phyloP scores from a whole-genome alignment of 2,329 filamentous ascomycete genomes.

The Hypomyces perniciosus region DNA sequence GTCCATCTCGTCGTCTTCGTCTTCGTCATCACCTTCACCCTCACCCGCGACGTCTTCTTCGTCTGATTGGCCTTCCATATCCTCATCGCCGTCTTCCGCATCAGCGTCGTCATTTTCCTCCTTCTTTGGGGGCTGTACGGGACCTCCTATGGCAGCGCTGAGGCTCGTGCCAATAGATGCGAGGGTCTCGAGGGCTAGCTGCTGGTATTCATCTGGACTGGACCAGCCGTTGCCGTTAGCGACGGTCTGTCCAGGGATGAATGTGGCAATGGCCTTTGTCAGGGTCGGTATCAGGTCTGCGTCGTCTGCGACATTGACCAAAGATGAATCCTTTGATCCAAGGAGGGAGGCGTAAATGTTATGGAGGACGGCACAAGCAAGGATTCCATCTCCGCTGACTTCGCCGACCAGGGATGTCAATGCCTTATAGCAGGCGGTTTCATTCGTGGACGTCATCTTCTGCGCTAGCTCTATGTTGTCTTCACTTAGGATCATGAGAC shows the following conservation, averaged over 20 bases:
- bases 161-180: conserved; percentile 59
- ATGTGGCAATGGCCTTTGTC: conserved; percentile 25
- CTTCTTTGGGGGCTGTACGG: conserved; percentile 24
- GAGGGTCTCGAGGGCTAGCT: conserved; percentile 55
- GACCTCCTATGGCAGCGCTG: conserved; percentile 41
- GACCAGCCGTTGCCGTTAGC: conserved; percentile 32
- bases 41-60: conserved; percentile 32
- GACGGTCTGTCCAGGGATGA: conserved; percentile 21
- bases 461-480: conserved; percentile 51
- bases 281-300: conserved; percentile 32
- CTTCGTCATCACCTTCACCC: conserved; percentile 32
- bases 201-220: conserved; percentile 40
- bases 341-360: conserved; percentile 49
- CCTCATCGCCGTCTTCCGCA: conserved; percentile 30
- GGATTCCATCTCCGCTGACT: conserved; percentile 44
- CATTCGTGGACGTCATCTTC: conserved; percentile 45
- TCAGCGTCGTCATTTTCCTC: conserved; percentile 29
- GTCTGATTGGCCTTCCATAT: conserved; percentile 22
- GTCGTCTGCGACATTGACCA: conserved; percentile 26
- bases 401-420: conserved; percentile 44
- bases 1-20: conserved; percentile 48
- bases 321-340: conserved; percentile 16
- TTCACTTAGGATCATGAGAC: conserved; percentile 53
- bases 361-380: conserved; percentile 57
- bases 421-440: conserved; percentile 41